Evolutionary conservation across 1,284 basidiomycete genomes (phyloP).

Genomic region (Cutaneotrichosporon cutaneum): DNA sequence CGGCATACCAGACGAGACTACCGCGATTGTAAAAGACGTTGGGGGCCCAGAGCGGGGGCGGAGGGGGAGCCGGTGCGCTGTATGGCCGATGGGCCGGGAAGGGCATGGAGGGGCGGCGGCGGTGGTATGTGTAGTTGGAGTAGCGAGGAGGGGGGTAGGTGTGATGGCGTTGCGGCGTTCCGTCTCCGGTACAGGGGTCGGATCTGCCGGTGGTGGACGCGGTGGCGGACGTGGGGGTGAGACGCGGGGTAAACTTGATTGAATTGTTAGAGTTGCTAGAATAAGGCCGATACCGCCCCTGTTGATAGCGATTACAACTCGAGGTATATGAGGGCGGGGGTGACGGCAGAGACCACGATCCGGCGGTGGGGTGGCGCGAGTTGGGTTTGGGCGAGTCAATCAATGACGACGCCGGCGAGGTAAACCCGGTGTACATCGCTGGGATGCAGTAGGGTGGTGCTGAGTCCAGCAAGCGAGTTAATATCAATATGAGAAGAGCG

Average conservation of each 20-base stretch:
- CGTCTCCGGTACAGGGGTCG: background rate
- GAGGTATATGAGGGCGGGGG: background rate
- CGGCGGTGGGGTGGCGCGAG: background rate
- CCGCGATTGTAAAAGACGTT: conserved; percentile 34
- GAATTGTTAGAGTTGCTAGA: background rate
- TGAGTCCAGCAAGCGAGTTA: background rate
- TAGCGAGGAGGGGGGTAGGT: background rate
- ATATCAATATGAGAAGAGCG: background rate
- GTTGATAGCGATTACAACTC: background rate
- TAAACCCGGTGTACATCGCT: conserved; percentile 2
- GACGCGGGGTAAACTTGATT: background rate
- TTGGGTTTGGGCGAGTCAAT: background rate
- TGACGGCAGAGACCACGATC: background rate
- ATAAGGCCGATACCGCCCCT: background rate
- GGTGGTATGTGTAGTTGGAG: background rate
- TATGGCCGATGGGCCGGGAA: conserved; percentile 5
- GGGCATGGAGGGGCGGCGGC: conserved; percentile 8
- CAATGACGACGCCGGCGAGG: background rate
- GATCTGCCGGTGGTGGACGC: background rate
- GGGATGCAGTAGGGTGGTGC: background rate
- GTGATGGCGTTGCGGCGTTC: background rate
- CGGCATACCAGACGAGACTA: conserved; percentile 37
- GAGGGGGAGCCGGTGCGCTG: conserved; percentile 2
- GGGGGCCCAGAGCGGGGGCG: conserved; percentile 25
- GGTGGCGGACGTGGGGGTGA: background rate